phyloP scores from a whole-genome alignment of 768 basidiomycete species.

The Calocera viscosa region DNA sequence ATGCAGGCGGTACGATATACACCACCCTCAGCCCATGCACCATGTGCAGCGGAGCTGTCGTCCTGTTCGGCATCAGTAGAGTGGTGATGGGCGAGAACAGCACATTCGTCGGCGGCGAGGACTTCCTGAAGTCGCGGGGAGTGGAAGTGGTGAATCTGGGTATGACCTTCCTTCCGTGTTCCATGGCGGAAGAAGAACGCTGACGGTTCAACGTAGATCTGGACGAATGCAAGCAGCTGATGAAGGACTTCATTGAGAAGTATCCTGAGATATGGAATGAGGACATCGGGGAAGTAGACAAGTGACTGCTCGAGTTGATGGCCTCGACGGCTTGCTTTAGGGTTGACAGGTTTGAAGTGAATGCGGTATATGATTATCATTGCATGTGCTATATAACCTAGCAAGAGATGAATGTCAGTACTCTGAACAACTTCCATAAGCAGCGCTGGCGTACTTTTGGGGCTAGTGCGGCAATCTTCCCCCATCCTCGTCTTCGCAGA shows the following conservation, averaged over 20 bases:
- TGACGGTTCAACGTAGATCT: slow-evolving; percentile 28
- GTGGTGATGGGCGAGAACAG: slow-evolving; percentile 51
- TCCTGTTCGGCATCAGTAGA: slow-evolving; percentile 52
- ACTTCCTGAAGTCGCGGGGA: slow-evolving; percentile 39
- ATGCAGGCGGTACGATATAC: slow-evolving; percentile 18
- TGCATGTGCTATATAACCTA: not conserved
- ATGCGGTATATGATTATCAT: not conserved
- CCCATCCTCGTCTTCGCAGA: slow-evolving; percentile 83
- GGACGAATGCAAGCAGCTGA: slow-evolving; percentile 40
- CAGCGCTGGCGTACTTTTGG: slow-evolving; percentile 51
- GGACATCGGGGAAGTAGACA: slow-evolving; percentile 41
- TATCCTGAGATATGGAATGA: slow-evolving; percentile 46
- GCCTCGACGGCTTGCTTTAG: not conserved
- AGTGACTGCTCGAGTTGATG: not conserved
- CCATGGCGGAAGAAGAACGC: not conserved
- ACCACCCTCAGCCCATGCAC: slow-evolving; percentile 39
- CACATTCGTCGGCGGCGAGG: slow-evolving; percentile 42
- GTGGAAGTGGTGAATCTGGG: slow-evolving; percentile 41
- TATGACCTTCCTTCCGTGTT: slow-evolving; percentile 3
- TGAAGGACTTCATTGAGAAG: slow-evolving; percentile 44
- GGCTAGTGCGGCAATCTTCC: slow-evolving; percentile 82
- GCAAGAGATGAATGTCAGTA: not conserved
- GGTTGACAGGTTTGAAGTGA: not conserved
- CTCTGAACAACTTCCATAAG: not conserved
- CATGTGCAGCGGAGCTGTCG: slow-evolving; percentile 53